These are phyloP conservation scores for Termitomyces heimii DNA, from an alignment of 768 basidiomycete species.

Conservation along the genomic window DNA sequence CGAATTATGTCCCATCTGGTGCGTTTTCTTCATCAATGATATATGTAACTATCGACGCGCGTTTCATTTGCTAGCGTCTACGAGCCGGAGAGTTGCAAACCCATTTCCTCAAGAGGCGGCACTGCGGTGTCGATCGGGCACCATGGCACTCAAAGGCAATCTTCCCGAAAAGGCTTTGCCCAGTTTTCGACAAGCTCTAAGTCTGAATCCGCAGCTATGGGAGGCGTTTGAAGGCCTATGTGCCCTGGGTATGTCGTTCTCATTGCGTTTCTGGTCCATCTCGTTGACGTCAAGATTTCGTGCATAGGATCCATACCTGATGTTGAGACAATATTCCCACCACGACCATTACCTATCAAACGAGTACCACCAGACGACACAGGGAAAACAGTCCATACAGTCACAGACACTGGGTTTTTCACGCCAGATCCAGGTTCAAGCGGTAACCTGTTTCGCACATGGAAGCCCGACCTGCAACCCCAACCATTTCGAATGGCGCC, in stretches of 20 bases:
- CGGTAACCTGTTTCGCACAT: constrained; percentile 50
- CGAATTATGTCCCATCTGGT: constrained; percentile 52
- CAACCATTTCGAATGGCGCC: constrained; percentile 56
- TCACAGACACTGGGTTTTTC: constrained; percentile 71
- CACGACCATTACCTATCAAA: constrained; percentile 51
- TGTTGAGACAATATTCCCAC: constrained; percentile 69
- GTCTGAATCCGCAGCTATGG: constrained; percentile 78
- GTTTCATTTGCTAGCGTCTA: constrained; percentile 38
- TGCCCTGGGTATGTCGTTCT: constrained; percentile 53
- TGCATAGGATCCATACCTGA: constrained; percentile 59
- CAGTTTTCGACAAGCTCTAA: constrained; percentile 68
- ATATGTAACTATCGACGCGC: constrained; percentile 9
- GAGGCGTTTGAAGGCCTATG: constrained; percentile 91
- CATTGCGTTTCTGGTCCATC: constrained; percentile 6
- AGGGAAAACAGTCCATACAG: constrained; percentile 40
- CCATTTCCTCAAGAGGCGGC: constrained; percentile 69
- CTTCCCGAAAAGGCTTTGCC: constrained; percentile 64
- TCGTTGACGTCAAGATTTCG: neutral
- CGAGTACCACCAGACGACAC: constrained; percentile 48
- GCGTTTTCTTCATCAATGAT: constrained; percentile 20
- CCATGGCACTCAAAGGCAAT: constrained; percentile 74
- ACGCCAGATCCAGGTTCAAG: constrained; percentile 61
- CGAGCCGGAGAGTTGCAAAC: constrained; percentile 45
- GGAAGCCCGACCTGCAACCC: constrained; percentile 48
- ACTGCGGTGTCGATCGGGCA: constrained; percentile 71